Base-by-base conservation (phyloP, 73 alveolate species). In the Paramecium octaurelia region DNA sequence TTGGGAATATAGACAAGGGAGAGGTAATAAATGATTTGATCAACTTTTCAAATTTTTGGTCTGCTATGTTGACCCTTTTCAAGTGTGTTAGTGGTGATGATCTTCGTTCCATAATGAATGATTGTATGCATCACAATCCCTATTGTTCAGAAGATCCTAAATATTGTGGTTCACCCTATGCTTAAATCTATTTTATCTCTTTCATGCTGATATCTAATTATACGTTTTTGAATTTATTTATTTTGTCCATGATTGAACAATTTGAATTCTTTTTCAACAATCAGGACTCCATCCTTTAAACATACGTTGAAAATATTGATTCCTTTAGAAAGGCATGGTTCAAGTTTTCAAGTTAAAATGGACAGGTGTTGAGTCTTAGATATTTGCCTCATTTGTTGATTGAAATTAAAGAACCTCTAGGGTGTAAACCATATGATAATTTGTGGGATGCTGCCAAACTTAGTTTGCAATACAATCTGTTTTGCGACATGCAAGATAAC, bases 381-480 rank as follows among this genome's bases (percentile, higher is more conserved):
- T 27, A 6, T 4, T 24, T 80, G 11, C 73, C 64, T 44, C 24
- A 46, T 14, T 80, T 80, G 8, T 64, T 80, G 24, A 21, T 44
- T 9, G 75, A 80, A 31, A 27, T 80, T 4, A 27, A 43, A 23
- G 71, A 80, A 44, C 91, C 91, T 3, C 12, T 80, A 31, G 43
- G 46, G 20, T 23, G 48, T 80, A 27, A 42, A 80, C 44, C 84
- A 4, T 20, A 80, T 24, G 70, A 80, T 23, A 80, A 80, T 80
- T 44, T 80, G 14, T 80, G 91, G 91, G 91, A 80, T 80, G 57
- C 48, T 23, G 91, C 91, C 5, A 80, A 80, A 46, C n/a, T 31
- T 2, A 64, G 84, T 34, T 80, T 43, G 36, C 46, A 23, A 24
- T 27, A 10, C 24, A 80, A 31, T 48, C 24, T 40, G 46, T 38